Percentiles rank a stretch among this genome's conserved stretches.
phyloP scores from a whole-genome alignment of 768 basidiomycete genomes.

The Chalciporus chontae region DNA sequence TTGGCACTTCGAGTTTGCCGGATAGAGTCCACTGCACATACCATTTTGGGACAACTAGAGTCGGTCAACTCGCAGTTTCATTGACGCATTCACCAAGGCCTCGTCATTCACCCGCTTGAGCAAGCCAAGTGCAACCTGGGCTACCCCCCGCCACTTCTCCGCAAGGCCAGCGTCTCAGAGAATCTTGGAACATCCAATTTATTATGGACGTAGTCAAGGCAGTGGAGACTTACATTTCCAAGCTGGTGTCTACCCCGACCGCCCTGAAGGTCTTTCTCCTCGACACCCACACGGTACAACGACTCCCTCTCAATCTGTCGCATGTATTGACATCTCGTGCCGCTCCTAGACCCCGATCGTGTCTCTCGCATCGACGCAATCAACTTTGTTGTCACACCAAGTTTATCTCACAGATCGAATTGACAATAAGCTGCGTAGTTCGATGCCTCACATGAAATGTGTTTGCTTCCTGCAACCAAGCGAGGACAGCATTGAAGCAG shows the following conservation, averaged over 20 bases:
- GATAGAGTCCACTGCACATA: not conserved
- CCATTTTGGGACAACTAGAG: not conserved
- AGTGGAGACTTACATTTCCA: conserved; percentile 88
- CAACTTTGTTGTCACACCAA: conserved; percentile 88
- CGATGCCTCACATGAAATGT: conserved; percentile 97
- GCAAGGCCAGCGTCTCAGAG: not conserved
- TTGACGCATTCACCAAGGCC: too few species aligned
- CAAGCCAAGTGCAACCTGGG: not conserved
- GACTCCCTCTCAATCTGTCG: not conserved
- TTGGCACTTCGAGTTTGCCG: too few species aligned
- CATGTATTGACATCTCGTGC: not conserved
- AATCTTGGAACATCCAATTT: not conserved
- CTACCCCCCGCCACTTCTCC: not conserved
- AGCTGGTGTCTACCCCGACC: conserved; percentile 78
- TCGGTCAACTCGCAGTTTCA: too few species aligned
- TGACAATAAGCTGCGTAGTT: conserved; percentile 87
- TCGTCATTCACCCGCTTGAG: too few species aligned
- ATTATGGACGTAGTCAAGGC: conserved; percentile 94
- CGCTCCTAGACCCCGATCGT: conserved; percentile 85
- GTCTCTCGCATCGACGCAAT: conserved; percentile 91
- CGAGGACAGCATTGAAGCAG: conserved; percentile 76
- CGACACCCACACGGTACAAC: conserved; percentile 85
- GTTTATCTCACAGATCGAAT: conserved; percentile 98
- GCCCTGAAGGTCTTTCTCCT: conserved; percentile 96
- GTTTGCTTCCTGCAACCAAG: conserved; percentile 88